Evolutionary conservation across 1,284 basidiomycete genomes (phyloP).

Genomic region (Pholiota adiposa): DNA sequence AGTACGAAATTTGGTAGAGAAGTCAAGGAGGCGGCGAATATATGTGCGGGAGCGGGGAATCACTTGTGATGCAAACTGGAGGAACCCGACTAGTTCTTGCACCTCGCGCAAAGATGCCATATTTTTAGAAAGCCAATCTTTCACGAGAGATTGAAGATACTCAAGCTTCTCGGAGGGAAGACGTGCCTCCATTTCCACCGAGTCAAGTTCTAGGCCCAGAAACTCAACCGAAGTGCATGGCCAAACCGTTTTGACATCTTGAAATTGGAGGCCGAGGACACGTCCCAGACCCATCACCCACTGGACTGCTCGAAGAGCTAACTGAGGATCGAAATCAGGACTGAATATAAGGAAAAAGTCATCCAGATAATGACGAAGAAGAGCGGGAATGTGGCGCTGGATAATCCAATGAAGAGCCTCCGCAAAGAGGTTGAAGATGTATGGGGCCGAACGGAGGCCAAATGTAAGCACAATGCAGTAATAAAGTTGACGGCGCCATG

Average conservation of each 20-base stretch:
- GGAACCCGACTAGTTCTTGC: conserved; percentile 31
- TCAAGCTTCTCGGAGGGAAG: not conserved
- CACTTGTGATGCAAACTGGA: conserved; percentile 37
- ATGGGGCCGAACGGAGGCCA: conserved; percentile 35
- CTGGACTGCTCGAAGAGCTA: conserved; percentile 20
- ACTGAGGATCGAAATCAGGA: conserved; percentile 2
- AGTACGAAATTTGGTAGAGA: conserved; percentile 28
- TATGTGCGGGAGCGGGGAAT: conserved; percentile 34
- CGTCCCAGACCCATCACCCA: conserved; percentile 30
- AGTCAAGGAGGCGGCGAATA: conserved; percentile 30
- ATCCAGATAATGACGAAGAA: conserved; percentile 34
- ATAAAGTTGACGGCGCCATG: conserved; percentile 34
- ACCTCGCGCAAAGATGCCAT: conserved; percentile 18
- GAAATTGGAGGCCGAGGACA: not conserved
- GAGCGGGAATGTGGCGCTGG: conserved; percentile 29
- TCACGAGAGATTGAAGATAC: not conserved
- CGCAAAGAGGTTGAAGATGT: conserved; percentile 44
- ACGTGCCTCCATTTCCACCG: not conserved
- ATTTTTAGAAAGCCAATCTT: not conserved
- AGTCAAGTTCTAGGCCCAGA: not conserved
- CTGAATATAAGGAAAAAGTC: conserved; percentile 31
- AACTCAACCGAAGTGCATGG: not conserved
- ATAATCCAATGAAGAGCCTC: conserved; percentile 43
- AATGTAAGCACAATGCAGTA: conserved; percentile 33
- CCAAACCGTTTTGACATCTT: not conserved